Conservation (phyloP, 2,329 filamentous ascomycete genomes). For the Intubia oerlemansii region DNA sequence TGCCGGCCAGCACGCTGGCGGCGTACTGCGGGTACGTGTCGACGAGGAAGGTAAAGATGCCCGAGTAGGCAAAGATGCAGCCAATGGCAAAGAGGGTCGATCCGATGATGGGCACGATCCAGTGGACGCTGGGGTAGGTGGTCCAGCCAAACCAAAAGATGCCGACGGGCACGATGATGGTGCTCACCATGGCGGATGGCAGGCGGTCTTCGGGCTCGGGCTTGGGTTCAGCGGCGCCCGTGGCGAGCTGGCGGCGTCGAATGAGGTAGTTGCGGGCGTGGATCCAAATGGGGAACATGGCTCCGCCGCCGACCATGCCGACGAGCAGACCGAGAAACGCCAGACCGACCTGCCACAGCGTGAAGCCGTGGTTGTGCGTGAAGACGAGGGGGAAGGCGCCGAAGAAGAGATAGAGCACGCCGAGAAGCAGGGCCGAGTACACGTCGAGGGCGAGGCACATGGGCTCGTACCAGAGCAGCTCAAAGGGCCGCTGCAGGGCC, state of each 20-base stretch:
- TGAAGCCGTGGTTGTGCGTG: conserved; percentile 49
- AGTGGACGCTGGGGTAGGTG: conserved; percentile 51
- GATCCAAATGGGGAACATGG: conserved; percentile 44
- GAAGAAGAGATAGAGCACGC: conserved; percentile 79
- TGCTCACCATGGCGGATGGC: conserved; percentile 54
- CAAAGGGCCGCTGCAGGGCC: conserved; percentile 48
- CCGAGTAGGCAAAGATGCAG: conserved; percentile 56
- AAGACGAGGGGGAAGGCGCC: conserved; percentile 75
- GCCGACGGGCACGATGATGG: conserved; percentile 54
- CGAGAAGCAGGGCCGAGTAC: conserved; percentile 67
- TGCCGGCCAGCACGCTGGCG: conserved; percentile 61
- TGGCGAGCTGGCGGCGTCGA: conserved; percentile 25
- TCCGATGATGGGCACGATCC: conserved; percentile 56
- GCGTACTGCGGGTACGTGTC: conserved; percentile 60
- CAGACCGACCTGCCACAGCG: conserved; percentile 59
- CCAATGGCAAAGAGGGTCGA: conserved; percentile 48
- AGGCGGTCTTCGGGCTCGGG: conserved; percentile 78
- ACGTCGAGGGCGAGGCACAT: conserved; percentile 72
- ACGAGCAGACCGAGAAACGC: conserved; percentile 52
- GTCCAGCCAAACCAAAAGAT: conserved; percentile 86
- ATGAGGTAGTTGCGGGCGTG: conserved; percentile 36
- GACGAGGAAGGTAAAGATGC: conserved; percentile 75
- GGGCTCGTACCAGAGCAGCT: conserved; percentile 60
- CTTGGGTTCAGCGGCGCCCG: conserved; percentile 24
- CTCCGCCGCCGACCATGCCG: conserved; percentile 44